Percentiles rank a stretch among this genome's conserved stretches.
Conservation (phyloP, 2,329 filamentous ascomycete genomes). For the Neospermospora avenae region DNA sequence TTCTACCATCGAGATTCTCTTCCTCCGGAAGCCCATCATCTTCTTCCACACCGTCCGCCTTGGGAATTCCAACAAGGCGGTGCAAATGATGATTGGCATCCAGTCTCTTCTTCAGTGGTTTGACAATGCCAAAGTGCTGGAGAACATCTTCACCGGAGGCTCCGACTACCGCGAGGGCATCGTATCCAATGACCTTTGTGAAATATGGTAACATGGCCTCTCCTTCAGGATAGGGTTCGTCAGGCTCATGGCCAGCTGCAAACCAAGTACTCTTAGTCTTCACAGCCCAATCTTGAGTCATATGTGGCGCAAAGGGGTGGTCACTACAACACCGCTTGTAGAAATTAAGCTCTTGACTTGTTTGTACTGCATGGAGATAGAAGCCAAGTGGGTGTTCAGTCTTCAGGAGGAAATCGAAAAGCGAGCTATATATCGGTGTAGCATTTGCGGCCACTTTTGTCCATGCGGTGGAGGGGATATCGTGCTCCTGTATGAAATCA, state of each 20-base stretch:
- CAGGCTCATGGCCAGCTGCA: slow-evolving; percentile 13
- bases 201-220: slow-evolving; percentile 27
- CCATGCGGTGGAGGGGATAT: slow-evolving; percentile 26
- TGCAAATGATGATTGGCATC: slow-evolving; percentile 15
- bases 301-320: slow-evolving; percentile 21
- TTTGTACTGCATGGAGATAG: slow-evolving; percentile 25
- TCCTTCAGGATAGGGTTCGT: slow-evolving; percentile 17
- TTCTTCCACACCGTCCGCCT: not conserved
- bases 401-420: slow-evolving; percentile 22
- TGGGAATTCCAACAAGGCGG: slow-evolving; percentile 13
- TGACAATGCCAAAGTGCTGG: slow-evolving; percentile 16
- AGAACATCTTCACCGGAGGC: slow-evolving; percentile 28
- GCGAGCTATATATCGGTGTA: slow-evolving; percentile 17
- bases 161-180: slow-evolving; percentile 31
- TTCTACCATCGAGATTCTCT: slow-evolving; percentile 14
- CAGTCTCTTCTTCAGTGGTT: slow-evolving; percentile 6
- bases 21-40: slow-evolving; percentile 13
- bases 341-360: slow-evolving; percentile 26
- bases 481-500: slow-evolving; percentile 17
- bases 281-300: slow-evolving; percentile 29
- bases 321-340: slow-evolving; percentile 21
- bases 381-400: slow-evolving; percentile 24
- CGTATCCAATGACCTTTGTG: slow-evolving; percentile 29
- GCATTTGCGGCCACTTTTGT: slow-evolving; percentile 28
- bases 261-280: slow-evolving; percentile 25